Percentiles rank a stretch among this genome's conserved stretches.
Evolutionary conservation across 352 stramenopile species (phyloP).

Genomic region (Pythium angustatum): DNA sequence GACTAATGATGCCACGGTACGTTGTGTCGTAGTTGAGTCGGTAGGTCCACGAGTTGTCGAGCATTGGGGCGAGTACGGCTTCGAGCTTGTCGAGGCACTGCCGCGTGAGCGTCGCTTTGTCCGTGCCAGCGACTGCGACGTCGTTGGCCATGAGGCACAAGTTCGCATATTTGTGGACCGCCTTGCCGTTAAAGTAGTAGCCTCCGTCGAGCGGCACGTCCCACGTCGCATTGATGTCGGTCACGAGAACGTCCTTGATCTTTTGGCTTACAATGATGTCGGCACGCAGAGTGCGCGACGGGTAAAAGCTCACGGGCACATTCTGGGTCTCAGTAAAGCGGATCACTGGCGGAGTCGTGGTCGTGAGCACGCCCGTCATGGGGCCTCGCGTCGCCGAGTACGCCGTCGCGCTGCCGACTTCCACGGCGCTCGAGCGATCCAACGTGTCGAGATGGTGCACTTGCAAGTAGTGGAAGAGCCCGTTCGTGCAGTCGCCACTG

Average conservation of each 20-base stretch:
- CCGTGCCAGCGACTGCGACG: conserved; percentile 27
- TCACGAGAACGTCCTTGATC: conserved; percentile 41
- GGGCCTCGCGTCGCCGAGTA: conserved; percentile 18
- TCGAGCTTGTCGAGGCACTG: conserved; percentile 52
- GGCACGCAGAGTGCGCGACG: conserved; percentile 37
- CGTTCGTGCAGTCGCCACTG: conserved; percentile 45
- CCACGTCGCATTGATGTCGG: no score
- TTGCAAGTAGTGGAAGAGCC: conserved; percentile 63
- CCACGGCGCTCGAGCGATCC: conserved; percentile 40
- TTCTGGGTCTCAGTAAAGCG: conserved; percentile 44
- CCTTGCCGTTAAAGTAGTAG: no score
- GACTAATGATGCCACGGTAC: conserved; percentile 60
- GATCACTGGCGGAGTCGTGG: conserved; percentile 45
- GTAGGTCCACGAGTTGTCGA: no score
- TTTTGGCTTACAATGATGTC: no score
- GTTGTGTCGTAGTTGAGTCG: conserved; percentile 73
- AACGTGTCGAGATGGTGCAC: conserved; percentile 64
- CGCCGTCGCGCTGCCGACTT: conserved; percentile 53
- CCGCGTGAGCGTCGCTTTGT: conserved; percentile 38
- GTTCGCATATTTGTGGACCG: no score
- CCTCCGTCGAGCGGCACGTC: no score
- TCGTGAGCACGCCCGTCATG: conserved; percentile 57
- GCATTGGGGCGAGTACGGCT: no score
- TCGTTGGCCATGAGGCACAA: no score
- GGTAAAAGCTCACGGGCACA: conserved; percentile 55